Conservation (phyloP, 2,329 filamentous ascomycete genomes). For the Aulographum hederae region DNA sequence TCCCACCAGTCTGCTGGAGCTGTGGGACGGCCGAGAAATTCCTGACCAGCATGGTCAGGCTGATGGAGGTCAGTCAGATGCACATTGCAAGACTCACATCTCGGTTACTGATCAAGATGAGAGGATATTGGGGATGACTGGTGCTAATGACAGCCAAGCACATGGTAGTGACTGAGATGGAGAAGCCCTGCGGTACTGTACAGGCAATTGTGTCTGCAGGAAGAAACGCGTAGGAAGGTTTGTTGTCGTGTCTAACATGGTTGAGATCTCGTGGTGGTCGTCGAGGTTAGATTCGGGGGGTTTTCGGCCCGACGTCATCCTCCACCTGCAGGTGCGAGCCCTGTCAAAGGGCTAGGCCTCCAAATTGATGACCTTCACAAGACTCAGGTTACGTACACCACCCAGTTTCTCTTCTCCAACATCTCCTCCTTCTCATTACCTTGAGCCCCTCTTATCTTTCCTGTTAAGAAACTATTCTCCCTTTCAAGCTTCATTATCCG, state of each 20-base stretch:
- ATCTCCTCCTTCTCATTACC: background rate
- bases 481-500: background rate
- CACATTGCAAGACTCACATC: slow-evolving; percentile 16
- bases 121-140: slow-evolving; percentile 28
- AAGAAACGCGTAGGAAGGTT: background rate
- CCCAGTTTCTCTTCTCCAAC: background rate
- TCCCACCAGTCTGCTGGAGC: slow-evolving; percentile 41
- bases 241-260: background rate
- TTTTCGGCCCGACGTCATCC: background rate
- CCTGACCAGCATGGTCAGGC: slow-evolving; percentile 19
- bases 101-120: slow-evolving; percentile 31
- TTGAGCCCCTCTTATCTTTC: background rate
- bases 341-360: no score
- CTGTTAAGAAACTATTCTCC: background rate
- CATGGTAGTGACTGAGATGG: slow-evolving; percentile 15
- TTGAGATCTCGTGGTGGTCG: background rate
- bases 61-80: background rate
- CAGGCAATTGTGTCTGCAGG: background rate
- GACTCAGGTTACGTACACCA: background rate
- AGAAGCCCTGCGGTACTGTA: background rate
- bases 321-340: background rate
- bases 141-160: slow-evolving; percentile 31
- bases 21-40: slow-evolving; percentile 44
- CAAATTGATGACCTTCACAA: background rate
- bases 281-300: background rate